A percentile compares a stretch with the other conserved stretches of the same genome.
These are phyloP conservation scores for Trichosporon coremiiforme DNA, from an alignment of 1,284 basidiomycete genomes.

Conservation along the genomic window DNA sequence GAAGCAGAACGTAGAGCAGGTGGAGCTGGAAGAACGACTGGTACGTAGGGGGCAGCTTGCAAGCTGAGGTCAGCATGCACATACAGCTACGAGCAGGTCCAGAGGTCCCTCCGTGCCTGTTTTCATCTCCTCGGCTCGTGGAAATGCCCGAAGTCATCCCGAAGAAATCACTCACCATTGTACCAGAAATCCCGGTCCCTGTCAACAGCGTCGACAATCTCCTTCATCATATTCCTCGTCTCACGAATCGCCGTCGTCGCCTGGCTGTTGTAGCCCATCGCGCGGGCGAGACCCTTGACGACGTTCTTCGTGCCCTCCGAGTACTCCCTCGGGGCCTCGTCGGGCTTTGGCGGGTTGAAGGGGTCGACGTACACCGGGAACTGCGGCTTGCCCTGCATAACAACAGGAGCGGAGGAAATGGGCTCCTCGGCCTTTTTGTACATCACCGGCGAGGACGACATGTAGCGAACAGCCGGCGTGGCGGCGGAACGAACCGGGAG, in stretches of 20 bases:
- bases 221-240: slow-evolving; percentile 61
- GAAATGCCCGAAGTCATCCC: not conserved
- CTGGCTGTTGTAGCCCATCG: slow-evolving; percentile 61
- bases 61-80: slow-evolving; percentile 63
- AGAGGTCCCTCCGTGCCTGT: not conserved
- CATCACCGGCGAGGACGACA: slow-evolving; percentile 29
- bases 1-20: slow-evolving; percentile 88
- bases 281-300: slow-evolving; percentile 54
- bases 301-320: slow-evolving; percentile 45
- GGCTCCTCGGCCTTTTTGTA: slow-evolving; percentile 21
- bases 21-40: slow-evolving; percentile 98
- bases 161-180: slow-evolving; percentile 45
- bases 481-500: not conserved
- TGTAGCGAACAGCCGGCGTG: slow-evolving; percentile 4
- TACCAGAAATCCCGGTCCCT: slow-evolving; percentile 58
- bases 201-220: slow-evolving; percentile 59
- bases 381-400: slow-evolving; percentile 31
- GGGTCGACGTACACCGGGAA: slow-evolving; percentile 51
- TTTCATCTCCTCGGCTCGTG: too few relatives aligned
- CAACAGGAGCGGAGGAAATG: slow-evolving; percentile 15
- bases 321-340: slow-evolving; percentile 31
- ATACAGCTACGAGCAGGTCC: not conserved
- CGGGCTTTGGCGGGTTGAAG: slow-evolving; percentile 35
- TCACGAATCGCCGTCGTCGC: slow-evolving; percentile 61
- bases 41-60: slow-evolving; percentile 85